Evolutionary conservation across 176 grass and related monocot genomes (phyloP).

Genomic region (Oryza officinalis): DNA sequence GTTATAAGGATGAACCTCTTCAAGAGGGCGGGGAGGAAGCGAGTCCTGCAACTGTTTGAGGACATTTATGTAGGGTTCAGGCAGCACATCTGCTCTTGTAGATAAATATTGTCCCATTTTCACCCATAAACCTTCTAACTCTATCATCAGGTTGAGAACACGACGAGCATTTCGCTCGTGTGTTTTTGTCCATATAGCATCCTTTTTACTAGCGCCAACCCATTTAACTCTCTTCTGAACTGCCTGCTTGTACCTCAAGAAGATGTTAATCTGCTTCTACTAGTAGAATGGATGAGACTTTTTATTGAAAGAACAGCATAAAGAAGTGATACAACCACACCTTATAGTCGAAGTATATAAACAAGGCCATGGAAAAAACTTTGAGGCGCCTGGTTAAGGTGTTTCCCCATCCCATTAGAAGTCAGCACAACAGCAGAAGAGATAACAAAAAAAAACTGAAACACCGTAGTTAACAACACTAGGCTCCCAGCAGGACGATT

Average conservation of each 20-base stretch:
- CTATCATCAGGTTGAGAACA: conserved; percentile 89
- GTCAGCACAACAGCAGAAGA: conserved; percentile 18
- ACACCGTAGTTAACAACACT: not conserved
- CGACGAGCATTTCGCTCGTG: conserved; percentile 84
- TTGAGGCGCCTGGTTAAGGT: conserved; percentile 66
- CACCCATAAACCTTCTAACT: conserved; percentile 95
- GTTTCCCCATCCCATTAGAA: conserved; percentile 86
- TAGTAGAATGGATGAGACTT: not conserved
- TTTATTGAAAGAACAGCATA: conserved; percentile 19
- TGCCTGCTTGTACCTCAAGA: conserved; percentile 55
- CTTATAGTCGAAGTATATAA: conserved; percentile 92
- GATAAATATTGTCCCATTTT: conserved; percentile 97
- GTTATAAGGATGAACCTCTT: conserved; percentile 60
- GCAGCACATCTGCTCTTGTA: conserved; percentile 93
- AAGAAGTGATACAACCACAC: conserved; percentile 30
- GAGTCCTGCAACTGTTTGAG: conserved; percentile 90
- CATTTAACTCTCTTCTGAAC: conserved; percentile 83
- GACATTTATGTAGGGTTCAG: conserved; percentile 84
- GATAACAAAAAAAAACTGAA: not conserved
- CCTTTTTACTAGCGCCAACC: conserved; percentile 61
- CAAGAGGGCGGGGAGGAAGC: conserved; percentile 75
- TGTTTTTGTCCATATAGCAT: conserved; percentile 69
- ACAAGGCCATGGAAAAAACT: conserved; percentile 69
- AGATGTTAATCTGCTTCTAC: conserved; percentile 41
- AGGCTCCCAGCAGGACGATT: conserved; percentile 6